Evolutionary conservation across 1,284 basidiomycete species (phyloP).

Genomic region (Fomitopsis palustris): DNA sequence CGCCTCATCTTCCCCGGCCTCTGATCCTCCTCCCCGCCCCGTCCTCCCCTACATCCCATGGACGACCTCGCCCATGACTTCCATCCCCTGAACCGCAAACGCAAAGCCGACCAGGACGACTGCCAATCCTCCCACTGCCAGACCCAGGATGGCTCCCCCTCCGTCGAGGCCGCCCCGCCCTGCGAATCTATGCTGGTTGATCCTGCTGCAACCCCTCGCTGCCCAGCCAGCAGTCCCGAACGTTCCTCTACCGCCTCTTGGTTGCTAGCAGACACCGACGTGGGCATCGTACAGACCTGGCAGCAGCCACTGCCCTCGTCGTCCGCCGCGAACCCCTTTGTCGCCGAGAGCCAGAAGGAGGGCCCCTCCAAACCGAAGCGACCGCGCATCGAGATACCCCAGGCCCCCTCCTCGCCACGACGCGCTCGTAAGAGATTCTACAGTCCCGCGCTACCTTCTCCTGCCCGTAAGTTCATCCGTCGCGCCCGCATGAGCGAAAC

Average conservation of each 20-base stretch:
- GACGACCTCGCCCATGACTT: constrained; percentile 49
- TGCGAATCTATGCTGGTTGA: constrained; percentile 28
- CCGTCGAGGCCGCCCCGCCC: constrained; percentile 22
- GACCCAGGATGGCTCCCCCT: constrained; percentile 21
- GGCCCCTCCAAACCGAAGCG: constrained; percentile 33
- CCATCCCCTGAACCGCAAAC: constrained; percentile 44
- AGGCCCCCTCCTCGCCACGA: constrained; percentile 19
- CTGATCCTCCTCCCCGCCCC: constrained; percentile 19
- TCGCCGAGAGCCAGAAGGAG: constrained; percentile 19
- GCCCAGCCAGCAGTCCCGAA: constrained; percentile 28
- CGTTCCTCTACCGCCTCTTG: constrained; percentile 24
- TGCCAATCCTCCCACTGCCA: constrained; percentile 35
- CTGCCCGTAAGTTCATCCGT: constrained; percentile 16
- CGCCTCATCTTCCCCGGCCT: constrained; percentile 30
- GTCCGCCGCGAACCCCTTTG: constrained; percentile 18
- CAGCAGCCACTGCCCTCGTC: constrained; percentile 18
- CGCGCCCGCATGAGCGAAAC: constrained; percentile 41
- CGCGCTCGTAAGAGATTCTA: constrained; percentile 20
- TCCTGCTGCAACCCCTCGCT: constrained; percentile 32
- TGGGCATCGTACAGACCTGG: constrained; percentile 17
- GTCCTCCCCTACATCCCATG: constrained; percentile 36
- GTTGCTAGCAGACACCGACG: constrained; percentile 19
- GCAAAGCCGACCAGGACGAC: constrained; percentile 52
- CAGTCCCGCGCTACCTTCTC: constrained; percentile 13
- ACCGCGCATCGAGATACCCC: constrained; percentile 32